A percentile compares a stretch with the other conserved stretches of the same genome.
Evolutionary conservation across 306 rosid species (phyloP).

Genomic region (Hippophae rhamnoides): DNA sequence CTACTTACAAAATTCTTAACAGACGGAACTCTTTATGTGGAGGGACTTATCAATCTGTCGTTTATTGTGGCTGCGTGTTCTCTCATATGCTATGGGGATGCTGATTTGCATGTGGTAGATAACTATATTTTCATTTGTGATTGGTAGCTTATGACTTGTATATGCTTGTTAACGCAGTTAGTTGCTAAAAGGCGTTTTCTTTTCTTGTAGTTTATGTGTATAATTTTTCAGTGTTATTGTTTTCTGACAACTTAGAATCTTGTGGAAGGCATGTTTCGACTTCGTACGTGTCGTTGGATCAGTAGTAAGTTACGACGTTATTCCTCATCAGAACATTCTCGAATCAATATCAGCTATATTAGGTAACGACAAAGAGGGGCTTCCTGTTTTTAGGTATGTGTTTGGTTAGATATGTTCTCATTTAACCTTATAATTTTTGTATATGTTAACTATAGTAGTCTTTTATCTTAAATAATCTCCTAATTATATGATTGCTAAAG

Average conservation of each 20-base stretch:
- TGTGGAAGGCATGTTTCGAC: conserved; percentile 84
- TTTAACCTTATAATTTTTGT: background rate
- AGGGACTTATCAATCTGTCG: conserved; percentile 54
- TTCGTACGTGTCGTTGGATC: conserved; percentile 50
- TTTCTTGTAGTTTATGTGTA: conserved; percentile 4
- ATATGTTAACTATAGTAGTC: too few species aligned
- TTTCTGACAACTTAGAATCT: conserved; percentile 28
- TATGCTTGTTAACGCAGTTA: conserved; percentile 17
- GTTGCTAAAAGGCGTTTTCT: background rate
- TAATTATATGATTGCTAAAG: too few species aligned
- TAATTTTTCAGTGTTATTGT: conserved; percentile 5
- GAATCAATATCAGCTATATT: conserved; percentile 56
- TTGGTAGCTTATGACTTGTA: conserved; percentile 2
- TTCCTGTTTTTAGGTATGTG: conserved; percentile 76
- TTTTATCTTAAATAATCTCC: too few species aligned
- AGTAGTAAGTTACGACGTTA: conserved; percentile 41
- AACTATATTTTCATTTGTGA: conserved; percentile 8
- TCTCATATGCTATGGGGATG: conserved; percentile 71
- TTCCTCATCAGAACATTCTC: conserved; percentile 68
- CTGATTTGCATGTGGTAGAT: conserved; percentile 80
- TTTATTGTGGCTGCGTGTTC: conserved; percentile 66
- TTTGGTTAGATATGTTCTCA: background rate
- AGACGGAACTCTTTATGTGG: conserved; percentile 81
- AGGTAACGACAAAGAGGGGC: conserved; percentile 67
- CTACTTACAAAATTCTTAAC: conserved; percentile 64